Evolutionary conservation across 2,329 filamentous ascomycete genomes (phyloP).

Genomic region (Fusarium armeniacum): DNA sequence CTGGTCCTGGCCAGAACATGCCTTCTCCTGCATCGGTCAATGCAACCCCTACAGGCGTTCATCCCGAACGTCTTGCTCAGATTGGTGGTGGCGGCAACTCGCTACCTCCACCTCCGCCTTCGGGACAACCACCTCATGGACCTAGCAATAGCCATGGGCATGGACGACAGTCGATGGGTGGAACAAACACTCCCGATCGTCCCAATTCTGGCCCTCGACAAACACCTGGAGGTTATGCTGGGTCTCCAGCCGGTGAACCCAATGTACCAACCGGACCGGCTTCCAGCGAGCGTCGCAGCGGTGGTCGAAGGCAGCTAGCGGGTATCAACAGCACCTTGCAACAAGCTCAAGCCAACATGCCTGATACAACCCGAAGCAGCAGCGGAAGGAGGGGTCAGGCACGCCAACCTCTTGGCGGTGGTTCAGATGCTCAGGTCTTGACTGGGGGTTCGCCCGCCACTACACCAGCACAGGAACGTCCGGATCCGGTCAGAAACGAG

Average conservation of each 20-base stretch:
- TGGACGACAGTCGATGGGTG: slow-evolving; percentile 52
- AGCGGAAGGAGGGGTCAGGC: slow-evolving; percentile 55
- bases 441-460: slow-evolving; percentile 66
- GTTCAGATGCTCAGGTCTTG: slow-evolving; percentile 69
- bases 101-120: slow-evolving; percentile 53
- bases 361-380: slow-evolving; percentile 54
- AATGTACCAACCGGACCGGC: slow-evolving; percentile 56
- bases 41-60: slow-evolving; percentile 56
- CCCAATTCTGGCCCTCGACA: slow-evolving; percentile 45
- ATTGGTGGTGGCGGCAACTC: slow-evolving; percentile 55
- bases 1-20: slow-evolving; percentile 49
- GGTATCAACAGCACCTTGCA: slow-evolving; percentile 72
- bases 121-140: slow-evolving; percentile 49
- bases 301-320: slow-evolving; percentile 67
- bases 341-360: slow-evolving; percentile 63
- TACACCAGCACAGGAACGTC: slow-evolving; percentile 65
- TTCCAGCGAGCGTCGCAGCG: slow-evolving; percentile 56
- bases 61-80: slow-evolving; percentile 66
- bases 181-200: slow-evolving; percentile 53
- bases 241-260: slow-evolving; percentile 47
- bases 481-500: slow-evolving; percentile 60
- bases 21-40: slow-evolving; percentile 47
- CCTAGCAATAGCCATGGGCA: slow-evolving; percentile 43
- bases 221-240: slow-evolving; percentile 43
- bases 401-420: slow-evolving; percentile 62